Evolutionary conservation across 345 rosid genomes (phyloP).

Genomic region (Arabidopsis arenosa): DNA sequence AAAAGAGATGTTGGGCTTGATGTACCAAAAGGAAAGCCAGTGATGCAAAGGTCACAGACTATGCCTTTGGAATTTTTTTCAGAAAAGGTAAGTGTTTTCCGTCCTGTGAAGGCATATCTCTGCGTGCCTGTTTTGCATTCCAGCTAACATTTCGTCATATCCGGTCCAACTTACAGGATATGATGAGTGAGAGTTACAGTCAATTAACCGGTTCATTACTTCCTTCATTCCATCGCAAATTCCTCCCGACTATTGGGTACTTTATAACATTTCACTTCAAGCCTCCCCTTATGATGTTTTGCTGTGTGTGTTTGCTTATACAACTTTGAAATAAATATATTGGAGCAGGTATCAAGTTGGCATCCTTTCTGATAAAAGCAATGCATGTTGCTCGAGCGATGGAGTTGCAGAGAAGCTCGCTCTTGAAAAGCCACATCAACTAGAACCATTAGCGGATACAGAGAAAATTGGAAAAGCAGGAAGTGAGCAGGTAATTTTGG

Average conservation of each 20-base stretch:
- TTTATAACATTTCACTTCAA: constrained; percentile 12
- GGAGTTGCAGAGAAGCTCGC: constrained; percentile 17
- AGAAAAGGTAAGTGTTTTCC: constrained; percentile 44
- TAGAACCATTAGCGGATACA: background rate
- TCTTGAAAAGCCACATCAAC: constrained; percentile 25
- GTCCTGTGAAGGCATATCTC: constrained; percentile 43
- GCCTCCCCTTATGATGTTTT: background rate
- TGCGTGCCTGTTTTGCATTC: background rate
- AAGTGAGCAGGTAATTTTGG: constrained; percentile 15
- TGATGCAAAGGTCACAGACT: constrained; percentile 52
- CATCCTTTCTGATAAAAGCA: constrained; percentile 1
- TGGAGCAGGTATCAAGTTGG: constrained; percentile 38
- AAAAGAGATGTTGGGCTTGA: too few species aligned
- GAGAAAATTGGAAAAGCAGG: background rate
- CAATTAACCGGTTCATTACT: background rate
- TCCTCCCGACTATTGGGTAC: constrained; percentile 31
- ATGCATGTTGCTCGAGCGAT: constrained; percentile 6
- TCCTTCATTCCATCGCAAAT: constrained; percentile 23
- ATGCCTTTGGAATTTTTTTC: constrained; percentile 59
- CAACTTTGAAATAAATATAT: constrained; percentile 15
- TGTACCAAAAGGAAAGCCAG: constrained; percentile 50
- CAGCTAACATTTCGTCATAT: background rate
- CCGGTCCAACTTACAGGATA: constrained; percentile 26
- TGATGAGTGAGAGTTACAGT: constrained; percentile 32
- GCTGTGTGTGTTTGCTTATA: constrained; percentile 31